These are phyloP conservation scores for Chytriomyces sp. DNA, from an alignment of 192 early-diverging fungal genomes.

Conservation along the genomic window DNA sequence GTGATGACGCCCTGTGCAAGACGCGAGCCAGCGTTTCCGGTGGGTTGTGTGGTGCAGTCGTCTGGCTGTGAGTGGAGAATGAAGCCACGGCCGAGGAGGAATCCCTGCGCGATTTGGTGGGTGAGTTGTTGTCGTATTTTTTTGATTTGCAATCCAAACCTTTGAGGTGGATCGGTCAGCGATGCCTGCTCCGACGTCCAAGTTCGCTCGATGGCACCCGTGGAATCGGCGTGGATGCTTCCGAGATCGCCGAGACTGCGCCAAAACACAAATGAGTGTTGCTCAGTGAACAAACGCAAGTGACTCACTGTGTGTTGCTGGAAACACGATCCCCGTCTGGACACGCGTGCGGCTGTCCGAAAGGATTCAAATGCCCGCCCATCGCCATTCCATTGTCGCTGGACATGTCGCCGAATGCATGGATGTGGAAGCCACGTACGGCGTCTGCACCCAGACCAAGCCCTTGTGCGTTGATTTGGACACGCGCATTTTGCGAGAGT, in stretches of 20 bases:
- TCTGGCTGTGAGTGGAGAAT: conserved; percentile 33
- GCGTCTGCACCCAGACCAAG: conserved; percentile 26
- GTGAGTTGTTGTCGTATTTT: no score
- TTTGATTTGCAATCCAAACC: not conserved
- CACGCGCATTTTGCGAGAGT: no score
- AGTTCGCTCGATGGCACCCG: conserved; percentile 5
- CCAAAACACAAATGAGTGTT: not conserved
- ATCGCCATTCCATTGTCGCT: conserved; percentile 1
- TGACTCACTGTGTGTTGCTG: no score
- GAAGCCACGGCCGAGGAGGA: conserved; percentile 34
- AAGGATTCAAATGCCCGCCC: conserved; percentile 39
- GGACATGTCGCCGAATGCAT: conserved; percentile 36
- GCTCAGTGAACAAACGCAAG: not conserved
- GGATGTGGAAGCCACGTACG: conserved; percentile 39
- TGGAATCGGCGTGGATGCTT: conserved; percentile 31
- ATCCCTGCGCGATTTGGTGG: not conserved
- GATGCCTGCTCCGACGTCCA: not conserved
- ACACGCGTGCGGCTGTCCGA: conserved; percentile 25
- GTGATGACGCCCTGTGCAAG: conserved; percentile 38
- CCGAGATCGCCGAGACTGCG: conserved; percentile 38
- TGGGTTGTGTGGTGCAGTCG: conserved; percentile 37
- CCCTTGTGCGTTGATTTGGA: not conserved
- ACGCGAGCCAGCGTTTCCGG: conserved; percentile 40
- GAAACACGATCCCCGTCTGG: not conserved
- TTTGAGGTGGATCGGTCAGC: not conserved